Conservation (phyloP, 257 asterid species). For the Oldenlandia corymbosa region DNA sequence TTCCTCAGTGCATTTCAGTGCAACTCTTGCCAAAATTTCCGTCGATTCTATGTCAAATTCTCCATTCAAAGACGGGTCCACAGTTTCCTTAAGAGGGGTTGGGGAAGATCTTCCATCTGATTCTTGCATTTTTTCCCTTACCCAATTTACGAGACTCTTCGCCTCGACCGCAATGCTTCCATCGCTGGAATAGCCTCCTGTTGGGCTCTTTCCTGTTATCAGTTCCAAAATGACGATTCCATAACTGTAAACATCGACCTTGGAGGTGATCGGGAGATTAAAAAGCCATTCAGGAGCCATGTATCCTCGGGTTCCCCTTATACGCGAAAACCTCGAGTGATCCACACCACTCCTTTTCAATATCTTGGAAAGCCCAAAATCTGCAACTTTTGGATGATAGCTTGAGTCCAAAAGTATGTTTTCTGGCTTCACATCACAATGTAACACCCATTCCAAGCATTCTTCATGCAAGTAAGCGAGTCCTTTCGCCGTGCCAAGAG, state of each 20-base stretch:
- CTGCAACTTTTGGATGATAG: conserved; percentile 36
- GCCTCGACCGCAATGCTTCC: conserved; percentile 8
- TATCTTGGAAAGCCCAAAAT: conserved; percentile 37
- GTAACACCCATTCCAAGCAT: conserved; percentile 43
- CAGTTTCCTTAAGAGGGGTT: neutral
- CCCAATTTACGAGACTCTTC: conserved; percentile 22
- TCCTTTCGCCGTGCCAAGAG: conserved; percentile 35
- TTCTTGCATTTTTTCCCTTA: conserved; percentile 9
- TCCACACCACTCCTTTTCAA: conserved; percentile 12
- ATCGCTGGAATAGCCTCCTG: neutral
- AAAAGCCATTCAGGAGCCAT: conserved; percentile 46
- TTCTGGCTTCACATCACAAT: conserved; percentile 29
- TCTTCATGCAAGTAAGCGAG: conserved; percentile 47
- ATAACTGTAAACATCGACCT: conserved; percentile 39
- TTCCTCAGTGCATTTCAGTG: conserved; percentile 9
- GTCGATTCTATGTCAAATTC: neutral
- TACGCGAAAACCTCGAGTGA: conserved; percentile 17
- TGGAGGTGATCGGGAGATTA: conserved; percentile 34
- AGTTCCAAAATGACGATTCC: conserved; percentile 37
- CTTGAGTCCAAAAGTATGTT: conserved; percentile 29
- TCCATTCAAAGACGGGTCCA: conserved; percentile 1
- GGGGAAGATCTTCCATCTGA: conserved; percentile 1
- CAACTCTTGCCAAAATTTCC: conserved; percentile 2
- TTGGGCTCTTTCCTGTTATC: conserved; percentile 24
- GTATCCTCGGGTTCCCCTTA: conserved; percentile 37